Evolutionary conservation across 305 asterid species (phyloP), one percentile per base, ranked within the genome.

Genomic region (Nicotiana rustica): DNA sequence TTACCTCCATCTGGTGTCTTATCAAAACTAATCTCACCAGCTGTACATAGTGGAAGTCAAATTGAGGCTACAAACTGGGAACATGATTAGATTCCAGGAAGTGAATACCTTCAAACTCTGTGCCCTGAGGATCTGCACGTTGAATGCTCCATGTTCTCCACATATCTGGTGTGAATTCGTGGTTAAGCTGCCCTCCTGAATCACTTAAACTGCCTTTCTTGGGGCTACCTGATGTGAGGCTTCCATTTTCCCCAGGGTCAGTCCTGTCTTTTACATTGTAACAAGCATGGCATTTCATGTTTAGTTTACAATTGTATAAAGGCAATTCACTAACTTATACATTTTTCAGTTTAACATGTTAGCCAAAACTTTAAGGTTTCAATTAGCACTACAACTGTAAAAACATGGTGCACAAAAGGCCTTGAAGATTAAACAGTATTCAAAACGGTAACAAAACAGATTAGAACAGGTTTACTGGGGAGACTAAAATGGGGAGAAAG

Each of bases 61-160:
- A 66, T 31, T 6, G 65, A 44, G 66, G 56, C 21, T 29, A 81
- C 64, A 44, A 60, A 38, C 49, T 79, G 55, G 9, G 80, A 76
- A 76, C 47, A 76, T 13, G 69, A 14, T 82, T 61, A 68, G 81
- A 83, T 83, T 60, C 77, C 85, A 60, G 71, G 71, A 81, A 17
- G 66, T 55, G 33, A 35, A 10, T 84, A 91, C 98, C 98, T 93
- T 94, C 98, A 86, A 93, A 91, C 29, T 90, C 90, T 4, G 81
- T 68, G 81, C 83, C 75, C 38, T 85, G 88, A 81, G 84, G 86
- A 29, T 94, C 94, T 65, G 97, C 90, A 75, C 92, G 90, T 33
- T 85, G 87, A 77, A 77, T 82, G 73, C 92, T 89, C 97, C 97
- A 93, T 62, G 89, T 84, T 89, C 92, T 91, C 98, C 98, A 92